A percentile compares a stretch with the other conserved stretches of the same genome.
These are phyloP conservation scores for Cupressus sempervirens DNA, from an alignment of 75 land plant species.

Conservation along the genomic window DNA sequence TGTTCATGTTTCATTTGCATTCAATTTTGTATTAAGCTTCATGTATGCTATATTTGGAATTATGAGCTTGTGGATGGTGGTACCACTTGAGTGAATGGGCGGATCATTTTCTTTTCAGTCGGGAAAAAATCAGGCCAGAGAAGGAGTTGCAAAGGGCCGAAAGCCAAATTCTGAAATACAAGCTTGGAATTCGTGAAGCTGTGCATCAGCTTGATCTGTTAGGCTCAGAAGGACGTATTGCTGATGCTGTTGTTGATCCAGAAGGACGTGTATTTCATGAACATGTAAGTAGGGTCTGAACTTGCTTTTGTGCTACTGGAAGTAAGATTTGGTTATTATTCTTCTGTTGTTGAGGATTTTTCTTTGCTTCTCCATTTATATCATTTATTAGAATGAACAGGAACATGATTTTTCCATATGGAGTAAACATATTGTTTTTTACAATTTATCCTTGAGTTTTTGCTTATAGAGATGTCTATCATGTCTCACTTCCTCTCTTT, in stretches of 20 bases:
- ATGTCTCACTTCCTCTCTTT: background rate
- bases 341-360: background rate
- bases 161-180: slow-evolving; percentile 66
- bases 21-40: background rate
- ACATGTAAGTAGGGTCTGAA: slow-evolving; percentile 44
- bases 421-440: background rate
- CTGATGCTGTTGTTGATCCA: slow-evolving; percentile 57
- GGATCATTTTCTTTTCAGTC: slow-evolving; percentile 37
- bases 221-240: slow-evolving; percentile 67
- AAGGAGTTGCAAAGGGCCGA: slow-evolving; percentile 81
- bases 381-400: background rate
- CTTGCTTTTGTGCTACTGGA: background rate
- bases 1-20: background rate
- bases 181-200: slow-evolving; percentile 91
- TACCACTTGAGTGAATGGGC: background rate
- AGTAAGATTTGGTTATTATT: background rate
- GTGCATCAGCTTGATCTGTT: slow-evolving; percentile 76
- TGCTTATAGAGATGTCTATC: background rate
- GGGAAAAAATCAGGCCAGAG: slow-evolving; percentile 93
- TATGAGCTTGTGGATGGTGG: slow-evolving; percentile 5
- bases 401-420: background rate
- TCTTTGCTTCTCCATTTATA: background rate
- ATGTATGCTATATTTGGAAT: background rate
- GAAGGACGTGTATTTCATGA: slow-evolving; percentile 84
- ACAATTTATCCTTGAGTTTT: background rate